These are phyloP conservation scores for Phaffia rhodozyma DNA, from an alignment of 1,284 basidiomycete species.

Conservation along the genomic window DNA sequence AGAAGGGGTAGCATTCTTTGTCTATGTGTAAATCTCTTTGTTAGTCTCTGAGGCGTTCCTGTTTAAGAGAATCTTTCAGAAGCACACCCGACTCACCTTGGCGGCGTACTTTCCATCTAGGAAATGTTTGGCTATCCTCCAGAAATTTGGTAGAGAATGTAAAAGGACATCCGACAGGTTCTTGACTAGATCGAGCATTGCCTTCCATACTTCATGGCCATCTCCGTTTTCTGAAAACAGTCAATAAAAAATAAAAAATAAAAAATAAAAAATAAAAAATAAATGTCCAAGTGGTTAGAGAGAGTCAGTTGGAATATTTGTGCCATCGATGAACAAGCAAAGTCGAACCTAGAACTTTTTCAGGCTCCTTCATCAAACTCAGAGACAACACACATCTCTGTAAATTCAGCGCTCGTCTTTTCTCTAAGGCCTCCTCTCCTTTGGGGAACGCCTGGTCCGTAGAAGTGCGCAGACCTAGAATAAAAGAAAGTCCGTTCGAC, in stretches of 20 bases:
- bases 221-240: constrained; percentile 44
- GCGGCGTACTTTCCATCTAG: constrained; percentile 75
- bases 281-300: too few relatives aligned
- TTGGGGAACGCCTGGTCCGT: background rate
- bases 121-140: constrained; percentile 81
- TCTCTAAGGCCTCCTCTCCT: constrained; percentile 32
- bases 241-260: constrained; percentile 7
- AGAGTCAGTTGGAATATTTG: too few relatives aligned
- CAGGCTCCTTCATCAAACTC: constrained; percentile 26
- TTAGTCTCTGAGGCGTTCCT: background rate
- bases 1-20: background rate
- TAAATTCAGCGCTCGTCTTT: constrained; percentile 40
- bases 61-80: constrained; percentile 3
- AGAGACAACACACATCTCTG: constrained; percentile 28
- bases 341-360: constrained; percentile 26
- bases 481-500: background rate
- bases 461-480: too few relatives aligned
- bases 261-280: constrained; percentile 4
- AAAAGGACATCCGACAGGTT: constrained; percentile 41
- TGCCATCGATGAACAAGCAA: too few relatives aligned
- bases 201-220: constrained; percentile 68
- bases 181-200: constrained; percentile 51
- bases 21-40: background rate
- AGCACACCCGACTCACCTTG: constrained; percentile 40
- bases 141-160: constrained; percentile 72